Evolutionary conservation across 2,329 filamentous ascomycete genomes (phyloP).

Genomic region (Fusarium sp.): DNA sequence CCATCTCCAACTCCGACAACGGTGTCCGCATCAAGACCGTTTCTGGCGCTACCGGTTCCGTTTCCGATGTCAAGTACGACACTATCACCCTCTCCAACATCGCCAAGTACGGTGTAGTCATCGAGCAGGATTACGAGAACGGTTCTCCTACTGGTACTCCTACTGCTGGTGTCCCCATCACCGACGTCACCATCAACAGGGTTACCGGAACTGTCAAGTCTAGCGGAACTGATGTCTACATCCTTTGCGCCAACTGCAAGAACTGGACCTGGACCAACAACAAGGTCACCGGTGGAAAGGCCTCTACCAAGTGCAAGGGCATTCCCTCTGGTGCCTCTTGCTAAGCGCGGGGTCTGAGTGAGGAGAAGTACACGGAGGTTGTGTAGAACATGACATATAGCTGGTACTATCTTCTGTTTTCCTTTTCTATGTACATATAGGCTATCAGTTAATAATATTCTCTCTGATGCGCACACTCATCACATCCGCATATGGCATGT

Average conservation of each 20-base stretch:
- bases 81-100: slow-evolving; percentile 54
- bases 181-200: slow-evolving; percentile 53
- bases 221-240: slow-evolving; percentile 55
- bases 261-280: slow-evolving; percentile 62
- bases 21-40: slow-evolving; percentile 62
- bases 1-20: slow-evolving; percentile 61
- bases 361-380: background rate
- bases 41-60: slow-evolving; percentile 53
- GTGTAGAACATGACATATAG: background rate
- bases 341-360: background rate
- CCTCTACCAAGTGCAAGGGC: slow-evolving; percentile 38
- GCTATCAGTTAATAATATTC: background rate
- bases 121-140: slow-evolving; percentile 58
- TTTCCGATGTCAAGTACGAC: slow-evolving; percentile 54
- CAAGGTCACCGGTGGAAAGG: slow-evolving; percentile 60
- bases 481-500: too few relatives aligned
- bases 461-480: background rate
- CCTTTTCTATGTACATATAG: background rate
- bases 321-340: slow-evolving; percentile 40
- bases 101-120: slow-evolving; percentile 50
- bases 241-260: slow-evolving; percentile 60
- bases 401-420: background rate
- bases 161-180: slow-evolving; percentile 62
- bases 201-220: slow-evolving; percentile 54
- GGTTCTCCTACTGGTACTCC: slow-evolving; percentile 55